Evolutionary conservation across 352 stramenopile species (phyloP).

Genomic region (Pythium brassicae): DNA sequence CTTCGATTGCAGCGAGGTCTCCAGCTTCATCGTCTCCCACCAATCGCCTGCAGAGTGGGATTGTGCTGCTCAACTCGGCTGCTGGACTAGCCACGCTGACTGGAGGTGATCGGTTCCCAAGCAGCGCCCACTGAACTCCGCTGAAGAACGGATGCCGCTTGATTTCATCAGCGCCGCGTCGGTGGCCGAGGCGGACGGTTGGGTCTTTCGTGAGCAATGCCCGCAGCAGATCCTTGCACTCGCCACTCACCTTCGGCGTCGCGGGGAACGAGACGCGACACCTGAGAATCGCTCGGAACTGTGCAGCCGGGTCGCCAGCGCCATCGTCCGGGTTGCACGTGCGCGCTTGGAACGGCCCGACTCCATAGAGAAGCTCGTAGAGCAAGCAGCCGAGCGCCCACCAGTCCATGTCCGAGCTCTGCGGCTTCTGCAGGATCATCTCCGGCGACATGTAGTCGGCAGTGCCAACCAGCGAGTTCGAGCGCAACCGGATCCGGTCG

Average conservation of each 20-base stretch:
- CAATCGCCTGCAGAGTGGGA: background rate
- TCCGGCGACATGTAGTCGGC: constrained; percentile 47
- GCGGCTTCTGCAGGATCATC: constrained; percentile 27
- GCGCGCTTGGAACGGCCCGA: constrained; percentile 42
- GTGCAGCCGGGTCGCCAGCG: constrained; percentile 18
- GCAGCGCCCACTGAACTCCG: constrained; percentile 22
- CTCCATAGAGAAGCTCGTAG: constrained; percentile 72
- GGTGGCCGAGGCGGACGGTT: constrained; percentile 21
- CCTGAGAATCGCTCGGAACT: constrained; percentile 53
- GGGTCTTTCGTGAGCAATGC: constrained; percentile 18
- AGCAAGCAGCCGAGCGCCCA: constrained; percentile 72
- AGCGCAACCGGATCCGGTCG: constrained; percentile 33
- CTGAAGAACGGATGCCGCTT: constrained; percentile 32
- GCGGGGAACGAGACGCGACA: constrained; percentile 36
- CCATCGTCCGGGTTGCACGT: background rate
- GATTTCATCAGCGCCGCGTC: constrained; percentile 20
- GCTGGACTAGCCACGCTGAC: background rate
- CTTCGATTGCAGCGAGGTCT: background rate
- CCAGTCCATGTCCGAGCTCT: constrained; percentile 59
- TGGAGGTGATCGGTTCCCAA: constrained; percentile 4
- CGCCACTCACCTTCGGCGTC: constrained; percentile 14
- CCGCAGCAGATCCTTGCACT: constrained; percentile 25
- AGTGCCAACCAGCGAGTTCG: constrained; percentile 44
- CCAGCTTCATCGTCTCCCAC: background rate
- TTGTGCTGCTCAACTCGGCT: background rate